These are phyloP conservation scores for Cyberlindnera bimundalis DNA, from an alignment of 805 yeast genomes.

Conservation along the genomic window DNA sequence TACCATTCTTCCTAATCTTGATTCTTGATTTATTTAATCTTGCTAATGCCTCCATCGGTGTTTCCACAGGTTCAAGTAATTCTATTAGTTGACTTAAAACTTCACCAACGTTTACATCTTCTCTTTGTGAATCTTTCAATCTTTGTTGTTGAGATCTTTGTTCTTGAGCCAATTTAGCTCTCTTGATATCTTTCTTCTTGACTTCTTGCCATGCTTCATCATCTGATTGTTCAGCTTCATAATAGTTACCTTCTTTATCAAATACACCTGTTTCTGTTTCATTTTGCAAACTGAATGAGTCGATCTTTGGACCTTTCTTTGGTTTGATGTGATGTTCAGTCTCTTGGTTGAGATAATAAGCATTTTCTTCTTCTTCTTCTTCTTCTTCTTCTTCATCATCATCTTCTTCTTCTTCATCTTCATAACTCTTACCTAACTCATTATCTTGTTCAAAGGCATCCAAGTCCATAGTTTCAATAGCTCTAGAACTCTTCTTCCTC, in stretches of 20 bases:
- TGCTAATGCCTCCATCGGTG: conserved; percentile 53
- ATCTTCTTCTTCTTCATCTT: conserved; percentile 13
- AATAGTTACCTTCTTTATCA: conserved; percentile 58
- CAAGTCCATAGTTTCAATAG: conserved; percentile 20
- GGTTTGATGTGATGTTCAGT: conserved; percentile 15
- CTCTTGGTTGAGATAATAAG: conserved; percentile 23
- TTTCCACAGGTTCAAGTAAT: conserved; percentile 55
- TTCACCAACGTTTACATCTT: conserved; percentile 15
- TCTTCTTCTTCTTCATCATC: conserved; percentile 17
- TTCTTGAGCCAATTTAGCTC: conserved; percentile 35
- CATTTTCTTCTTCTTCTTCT: conserved; percentile 16
- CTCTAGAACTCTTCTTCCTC: conserved; percentile 37
- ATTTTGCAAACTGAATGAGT: conserved; percentile 56
- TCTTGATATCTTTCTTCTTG: conserved; percentile 34
- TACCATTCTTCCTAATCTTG: conserved; percentile 20
- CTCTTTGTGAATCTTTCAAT: not conserved
- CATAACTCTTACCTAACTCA: not conserved
- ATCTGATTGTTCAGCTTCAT: conserved; percentile 34
- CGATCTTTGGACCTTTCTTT: conserved; percentile 41
- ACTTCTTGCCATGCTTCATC: conserved; percentile 38
- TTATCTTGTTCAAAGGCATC: conserved; percentile 24
- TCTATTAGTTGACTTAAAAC: conserved; percentile 36
- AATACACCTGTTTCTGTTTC: conserved; percentile 59
- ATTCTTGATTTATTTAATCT: conserved; percentile 30
- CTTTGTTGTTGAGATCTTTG: conserved; percentile 16